Percentiles rank a stretch among this genome's conserved stretches.
These are phyloP conservation scores for Bassia scoparia DNA, from an alignment of 148 eudicot species.

Conservation along the genomic window DNA sequence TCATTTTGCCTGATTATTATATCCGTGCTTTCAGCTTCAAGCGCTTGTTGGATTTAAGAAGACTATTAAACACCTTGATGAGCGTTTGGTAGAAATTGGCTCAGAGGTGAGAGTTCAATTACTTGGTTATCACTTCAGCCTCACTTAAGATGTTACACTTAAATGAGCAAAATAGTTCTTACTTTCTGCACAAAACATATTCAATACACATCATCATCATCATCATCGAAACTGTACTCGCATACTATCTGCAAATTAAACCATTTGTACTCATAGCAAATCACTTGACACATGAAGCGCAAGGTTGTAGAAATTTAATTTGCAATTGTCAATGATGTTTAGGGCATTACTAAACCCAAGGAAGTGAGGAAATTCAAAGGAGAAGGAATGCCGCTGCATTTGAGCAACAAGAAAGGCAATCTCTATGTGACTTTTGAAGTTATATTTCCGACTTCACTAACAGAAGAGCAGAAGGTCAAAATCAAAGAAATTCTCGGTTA, in stretches of 20 bases:
- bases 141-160: no score
- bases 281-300: background rate
- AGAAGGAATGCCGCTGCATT: conserved; percentile 91
- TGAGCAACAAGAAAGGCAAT: conserved; percentile 85
- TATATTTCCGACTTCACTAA: conserved; percentile 73
- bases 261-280: background rate
- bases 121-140: conserved; percentile 5
- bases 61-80: conserved; percentile 88
- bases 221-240: background rate
- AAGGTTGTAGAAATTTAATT: background rate
- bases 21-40: conserved; percentile 56
- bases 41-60: conserved; percentile 95
- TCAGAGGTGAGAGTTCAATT: conserved; percentile 51
- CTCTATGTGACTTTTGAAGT: conserved; percentile 77
- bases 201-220: no score
- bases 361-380: conserved; percentile 84
- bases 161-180: no score
- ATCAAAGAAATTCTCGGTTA: conserved; percentile 66
- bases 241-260: background rate
- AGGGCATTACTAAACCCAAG: conserved; percentile 87
- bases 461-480: conserved; percentile 77
- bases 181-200: background rate
- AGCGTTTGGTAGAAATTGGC: conserved; percentile 67
- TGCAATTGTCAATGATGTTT: conserved; percentile 9
- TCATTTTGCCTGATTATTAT: conserved; percentile 9